phyloP scores from a whole-genome alignment of 495 filamentous ascomycete species.

The Penicillium roqueforti region DNA sequence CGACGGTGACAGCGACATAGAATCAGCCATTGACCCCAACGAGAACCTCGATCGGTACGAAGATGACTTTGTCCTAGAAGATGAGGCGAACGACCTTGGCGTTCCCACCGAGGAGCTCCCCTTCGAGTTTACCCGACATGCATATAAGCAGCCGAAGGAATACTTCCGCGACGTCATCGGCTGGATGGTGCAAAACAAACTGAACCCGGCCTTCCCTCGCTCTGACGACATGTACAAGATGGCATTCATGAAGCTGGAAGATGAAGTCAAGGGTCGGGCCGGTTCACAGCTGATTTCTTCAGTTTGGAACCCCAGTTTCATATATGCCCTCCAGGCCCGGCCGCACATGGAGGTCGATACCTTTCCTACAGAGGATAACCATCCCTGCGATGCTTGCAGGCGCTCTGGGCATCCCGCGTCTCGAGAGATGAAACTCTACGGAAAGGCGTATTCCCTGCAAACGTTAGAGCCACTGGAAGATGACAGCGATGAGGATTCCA shows the following conservation, averaged over 20 bases:
- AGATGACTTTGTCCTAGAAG: slow-evolving; percentile 67
- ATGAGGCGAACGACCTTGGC: slow-evolving; percentile 59
- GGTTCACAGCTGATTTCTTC: slow-evolving; percentile 69
- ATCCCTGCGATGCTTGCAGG: slow-evolving; percentile 74
- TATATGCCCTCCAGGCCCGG: slow-evolving; percentile 58
- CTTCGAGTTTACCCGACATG: slow-evolving; percentile 63
- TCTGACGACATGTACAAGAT: slow-evolving; percentile 62
- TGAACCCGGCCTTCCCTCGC: slow-evolving; percentile 70
- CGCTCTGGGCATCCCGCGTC: slow-evolving; percentile 64
- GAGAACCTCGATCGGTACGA: slow-evolving; percentile 57
- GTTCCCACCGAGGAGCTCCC: slow-evolving; percentile 61
- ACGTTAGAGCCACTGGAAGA: slow-evolving; percentile 63
- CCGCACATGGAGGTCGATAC: slow-evolving; percentile 46
- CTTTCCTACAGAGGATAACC: slow-evolving; percentile 33
- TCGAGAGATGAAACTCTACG: slow-evolving; percentile 56
- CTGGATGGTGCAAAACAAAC: slow-evolving; percentile 74
- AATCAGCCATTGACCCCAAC: slow-evolving; percentile 32
- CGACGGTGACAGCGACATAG: slow-evolving; percentile 32
- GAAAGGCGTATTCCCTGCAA: slow-evolving; percentile 64
- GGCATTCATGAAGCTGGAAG: slow-evolving; percentile 70
- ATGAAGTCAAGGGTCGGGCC: slow-evolving; percentile 64
- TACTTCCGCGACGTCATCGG: slow-evolving; percentile 76
- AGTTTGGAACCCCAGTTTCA: slow-evolving; percentile 67
- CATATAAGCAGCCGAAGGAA: slow-evolving; percentile 64
- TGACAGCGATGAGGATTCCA: slow-evolving; percentile 39